Percentiles rank a stretch among this genome's conserved stretches.
Conservation (phyloP, 2,329 filamentous ascomycete species). For the Gremmenia infestans region DNA sequence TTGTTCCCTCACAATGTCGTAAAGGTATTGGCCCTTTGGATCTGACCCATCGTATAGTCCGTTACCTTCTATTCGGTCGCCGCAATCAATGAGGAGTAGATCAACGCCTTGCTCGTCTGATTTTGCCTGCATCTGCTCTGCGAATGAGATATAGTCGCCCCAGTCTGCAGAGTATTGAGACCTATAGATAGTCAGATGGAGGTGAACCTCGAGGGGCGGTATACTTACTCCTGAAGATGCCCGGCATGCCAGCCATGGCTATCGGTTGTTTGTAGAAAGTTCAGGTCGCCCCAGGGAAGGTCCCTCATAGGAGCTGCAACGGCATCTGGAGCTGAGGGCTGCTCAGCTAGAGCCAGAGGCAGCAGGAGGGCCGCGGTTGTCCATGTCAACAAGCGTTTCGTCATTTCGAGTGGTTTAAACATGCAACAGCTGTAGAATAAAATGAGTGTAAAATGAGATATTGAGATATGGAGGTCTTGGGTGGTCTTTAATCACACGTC, state of each 20-base stretch:
- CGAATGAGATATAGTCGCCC: conserved; percentile 96
- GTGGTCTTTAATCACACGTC: not conserved
- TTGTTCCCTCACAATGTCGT: conserved; percentile 80
- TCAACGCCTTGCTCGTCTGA: conserved; percentile 77
- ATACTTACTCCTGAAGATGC: conserved; percentile 76
- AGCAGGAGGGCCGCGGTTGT: conserved; percentile 12
- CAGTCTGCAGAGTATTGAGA: conserved; percentile 92
- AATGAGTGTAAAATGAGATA: not conserved
- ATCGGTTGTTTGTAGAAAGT: conserved; percentile 95
- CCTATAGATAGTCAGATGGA: conserved; percentile 38
- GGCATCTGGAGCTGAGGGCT: conserved; percentile 76
- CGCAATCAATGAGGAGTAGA: conserved; percentile 89
- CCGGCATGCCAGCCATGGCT: conserved; percentile 95
- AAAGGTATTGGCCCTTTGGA: conserved; percentile 84
- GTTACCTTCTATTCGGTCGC: conserved; percentile 89
- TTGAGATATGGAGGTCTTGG: not conserved
- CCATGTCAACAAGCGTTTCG: conserved; percentile 17
- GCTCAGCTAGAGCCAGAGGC: conserved; percentile 44
- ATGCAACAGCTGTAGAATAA: not conserved
- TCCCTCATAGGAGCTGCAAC: conserved; percentile 76
- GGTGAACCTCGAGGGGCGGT: not conserved
- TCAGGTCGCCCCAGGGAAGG: conserved; percentile 87
- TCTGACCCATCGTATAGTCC: conserved; percentile 86
- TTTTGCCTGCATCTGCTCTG: conserved; percentile 71
- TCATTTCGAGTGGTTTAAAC: conserved; percentile 10